Base-by-base conservation (phyloP, 371 early-diverging fungal species). In the Saksenaea oblongispora region DNA sequence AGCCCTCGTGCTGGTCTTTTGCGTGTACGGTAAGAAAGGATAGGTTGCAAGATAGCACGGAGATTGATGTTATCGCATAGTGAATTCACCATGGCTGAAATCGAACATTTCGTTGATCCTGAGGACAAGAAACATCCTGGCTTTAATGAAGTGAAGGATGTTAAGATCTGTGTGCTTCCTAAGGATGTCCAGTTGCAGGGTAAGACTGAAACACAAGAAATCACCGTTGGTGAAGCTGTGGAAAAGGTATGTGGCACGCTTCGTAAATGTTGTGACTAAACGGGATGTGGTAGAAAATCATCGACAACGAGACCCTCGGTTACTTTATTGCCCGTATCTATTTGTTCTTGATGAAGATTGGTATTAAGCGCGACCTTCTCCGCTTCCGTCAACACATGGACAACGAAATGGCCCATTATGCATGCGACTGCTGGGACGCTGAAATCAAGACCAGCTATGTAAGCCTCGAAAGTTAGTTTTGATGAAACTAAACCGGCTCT, bases 361-460 rank as follows among this genome's bases (percentile, higher is more conserved):
- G 99, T 74, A 93, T 99, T 67, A 91, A 97, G 73, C 71, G 76
- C 15, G 90, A 89, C 26, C 84, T 91, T 35, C 82, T 99, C 34
- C 93, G 99, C 54, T 97, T 99, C 91, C 91, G 99, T 75, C 99
- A 99, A 82, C 99, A 99, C 79, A 93, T 99, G 92, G 83, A 87
- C 53, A 99, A 99, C 82, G 99, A 99, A 85, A 99, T 99, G 99
- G 99, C 99, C 34, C 99, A 99, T 85, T 99, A 99, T 75, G 99
- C 99, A 15, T 91, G 92, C 77, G 99, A 98, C 83, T 99, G 99
- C 85, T 98, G 98, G 98, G 98, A 98, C 78, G 98, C 98, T 57
- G 98, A 98, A 80, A 97, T 98, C 72, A 78, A 91, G 66, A 91
- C 88, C 67, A 90, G 90, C 70, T 93, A 91, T 65, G 84, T 83